Evolutionary conservation across 148 eudicot species (phyloP).

Genomic region (Simmondsia chinensis): DNA sequence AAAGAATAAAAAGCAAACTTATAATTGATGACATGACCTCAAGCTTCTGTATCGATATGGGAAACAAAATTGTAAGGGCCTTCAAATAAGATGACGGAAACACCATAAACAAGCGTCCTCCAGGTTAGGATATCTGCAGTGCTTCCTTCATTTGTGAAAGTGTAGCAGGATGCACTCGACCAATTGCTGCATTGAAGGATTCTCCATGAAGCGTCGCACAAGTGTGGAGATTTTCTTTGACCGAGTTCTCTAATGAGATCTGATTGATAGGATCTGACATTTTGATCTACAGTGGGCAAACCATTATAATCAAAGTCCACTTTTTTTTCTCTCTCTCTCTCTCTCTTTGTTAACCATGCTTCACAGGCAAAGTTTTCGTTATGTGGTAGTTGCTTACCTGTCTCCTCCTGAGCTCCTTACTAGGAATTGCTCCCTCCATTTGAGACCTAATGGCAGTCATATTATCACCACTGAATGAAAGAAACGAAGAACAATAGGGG

Average conservation of each 20-base stretch:
- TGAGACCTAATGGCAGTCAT: slow-evolving; percentile 60
- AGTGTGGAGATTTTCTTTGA: slow-evolving; percentile 89
- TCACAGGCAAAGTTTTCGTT: no score
- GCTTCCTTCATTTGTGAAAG: slow-evolving; percentile 83
- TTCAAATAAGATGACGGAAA: no score
- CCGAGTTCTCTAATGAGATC: slow-evolving; percentile 72
- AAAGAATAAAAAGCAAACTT: no score
- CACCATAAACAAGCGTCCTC: no score
- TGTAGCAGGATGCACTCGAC: slow-evolving; percentile 85
- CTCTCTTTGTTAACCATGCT: neutral
- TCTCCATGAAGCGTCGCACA: slow-evolving; percentile 94
- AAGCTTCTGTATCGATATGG: no score
- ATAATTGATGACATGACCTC: no score
- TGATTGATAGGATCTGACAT: slow-evolving; percentile 74
- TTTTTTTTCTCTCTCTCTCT: neutral
- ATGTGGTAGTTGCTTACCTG: slow-evolving; percentile 53
- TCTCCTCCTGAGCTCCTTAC: slow-evolving; percentile 84
- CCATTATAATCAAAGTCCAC: neutral
- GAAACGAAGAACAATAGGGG: slow-evolving; percentile 3
- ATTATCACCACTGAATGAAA: slow-evolving; percentile 41
- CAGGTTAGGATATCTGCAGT: slow-evolving; percentile 64
- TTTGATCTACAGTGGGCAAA: slow-evolving; percentile 51
- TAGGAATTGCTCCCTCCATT: slow-evolving; percentile 44
- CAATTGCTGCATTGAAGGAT: slow-evolving; percentile 67
- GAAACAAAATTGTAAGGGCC: no score